Percentiles rank a stretch among this genome's conserved stretches.
Conservation (phyloP, 108 stramenopile species). For the Stephanodiscus triporus region DNA sequence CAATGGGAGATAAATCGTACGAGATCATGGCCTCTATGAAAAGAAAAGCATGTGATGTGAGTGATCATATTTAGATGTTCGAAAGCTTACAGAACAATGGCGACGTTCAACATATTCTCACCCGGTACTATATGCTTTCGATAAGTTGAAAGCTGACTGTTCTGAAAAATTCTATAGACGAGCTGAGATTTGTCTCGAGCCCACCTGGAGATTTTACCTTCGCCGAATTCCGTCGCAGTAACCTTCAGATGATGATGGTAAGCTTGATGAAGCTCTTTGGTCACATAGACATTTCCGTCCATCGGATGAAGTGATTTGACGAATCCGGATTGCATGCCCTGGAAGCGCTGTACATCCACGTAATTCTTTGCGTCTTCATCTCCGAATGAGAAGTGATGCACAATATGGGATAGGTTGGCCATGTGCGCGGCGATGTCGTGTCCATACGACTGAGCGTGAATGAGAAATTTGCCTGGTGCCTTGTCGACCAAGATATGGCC, state of each 20-base stretch:
- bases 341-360: conserved; percentile 11
- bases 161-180: conserved; percentile 71
- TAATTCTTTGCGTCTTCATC: conserved; percentile 38
- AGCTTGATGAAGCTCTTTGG: conserved; percentile 77
- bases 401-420: conserved; percentile 91
- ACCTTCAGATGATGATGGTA: conserved; percentile 97
- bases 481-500: conserved; percentile 84
- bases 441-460: conserved; percentile 79
- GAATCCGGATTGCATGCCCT: conserved; percentile 48
- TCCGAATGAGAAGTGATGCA: conserved; percentile 88
- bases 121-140: conserved; percentile 58
- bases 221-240: conserved; percentile 72
- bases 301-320: conserved; percentile 61
- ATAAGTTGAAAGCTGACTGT: conserved; percentile 77
- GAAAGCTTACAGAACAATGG: not conserved
- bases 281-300: conserved; percentile 84
- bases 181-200: conserved; percentile 8
- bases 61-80: not conserved
- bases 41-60: not conserved
- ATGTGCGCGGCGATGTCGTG: conserved; percentile 87
- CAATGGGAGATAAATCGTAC: conserved; percentile 88
- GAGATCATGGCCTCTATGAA: conserved; percentile 75
- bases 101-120: not conserved
- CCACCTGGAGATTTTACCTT: conserved; percentile 23
- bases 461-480: conserved; percentile 95